phyloP scores from a whole-genome alignment of 352 stramenopile genomes.

The Peronosclerospora sorghi region DNA sequence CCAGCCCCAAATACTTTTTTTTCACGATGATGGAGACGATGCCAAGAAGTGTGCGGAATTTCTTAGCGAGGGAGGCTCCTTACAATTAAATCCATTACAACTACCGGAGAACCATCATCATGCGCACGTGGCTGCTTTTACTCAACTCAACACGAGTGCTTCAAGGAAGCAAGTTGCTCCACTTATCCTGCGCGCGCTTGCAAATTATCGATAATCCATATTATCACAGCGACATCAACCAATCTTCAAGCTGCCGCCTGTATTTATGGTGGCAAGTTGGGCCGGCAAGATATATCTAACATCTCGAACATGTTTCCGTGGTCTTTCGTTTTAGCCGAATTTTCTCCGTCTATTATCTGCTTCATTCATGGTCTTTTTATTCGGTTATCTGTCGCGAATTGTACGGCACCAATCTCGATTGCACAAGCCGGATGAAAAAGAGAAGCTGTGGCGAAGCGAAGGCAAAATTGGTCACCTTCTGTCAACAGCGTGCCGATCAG shows the following conservation, averaged over 20 bases:
- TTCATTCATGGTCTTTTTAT: too few species aligned
- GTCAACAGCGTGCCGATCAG: too few species aligned
- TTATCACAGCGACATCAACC: neutral
- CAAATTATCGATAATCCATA: slow-evolving; percentile 9
- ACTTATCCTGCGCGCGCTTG: slow-evolving; percentile 41
- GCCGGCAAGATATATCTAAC: too few species aligned
- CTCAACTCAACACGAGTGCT: slow-evolving; percentile 45
- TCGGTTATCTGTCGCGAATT: too few species aligned
- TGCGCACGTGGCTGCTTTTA: slow-evolving; percentile 27
- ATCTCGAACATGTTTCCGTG: too few species aligned
- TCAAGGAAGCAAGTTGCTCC: slow-evolving; percentile 75
- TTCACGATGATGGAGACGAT: slow-evolving; percentile 19
- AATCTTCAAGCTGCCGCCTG: neutral
- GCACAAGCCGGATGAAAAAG: too few species aligned
- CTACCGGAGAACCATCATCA: slow-evolving; percentile 24
- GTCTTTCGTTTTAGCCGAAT: too few species aligned
- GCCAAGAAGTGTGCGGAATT: slow-evolving; percentile 26
- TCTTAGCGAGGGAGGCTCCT: slow-evolving; percentile 23
- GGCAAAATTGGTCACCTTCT: too few species aligned
- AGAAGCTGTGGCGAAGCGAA: too few species aligned
- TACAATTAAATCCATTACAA: slow-evolving; percentile 31
- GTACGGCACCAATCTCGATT: too few species aligned
- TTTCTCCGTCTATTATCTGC: too few species aligned
- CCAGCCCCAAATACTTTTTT: slow-evolving; percentile 58
- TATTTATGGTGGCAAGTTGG: too few species aligned